These are phyloP conservation scores for Carex myosuroides DNA, from an alignment of 176 grass and related monocot species.

Conservation along the genomic window DNA sequence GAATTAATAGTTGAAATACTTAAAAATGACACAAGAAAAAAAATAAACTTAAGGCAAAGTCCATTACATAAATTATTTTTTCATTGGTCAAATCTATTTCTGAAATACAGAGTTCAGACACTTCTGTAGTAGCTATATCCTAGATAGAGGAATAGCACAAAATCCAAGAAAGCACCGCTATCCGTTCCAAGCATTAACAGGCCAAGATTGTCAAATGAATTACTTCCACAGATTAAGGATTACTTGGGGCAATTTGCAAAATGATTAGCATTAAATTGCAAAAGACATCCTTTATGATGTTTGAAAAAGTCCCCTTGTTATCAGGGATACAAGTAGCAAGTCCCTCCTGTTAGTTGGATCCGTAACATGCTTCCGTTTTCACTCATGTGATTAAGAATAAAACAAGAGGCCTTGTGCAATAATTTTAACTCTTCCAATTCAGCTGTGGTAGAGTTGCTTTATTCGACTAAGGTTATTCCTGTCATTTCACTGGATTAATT, in stretches of 20 bases:
- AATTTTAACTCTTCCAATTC: not conserved
- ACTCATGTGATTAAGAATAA: constrained; percentile 1
- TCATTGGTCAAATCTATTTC: not conserved
- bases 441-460: not conserved
- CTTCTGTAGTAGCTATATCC: constrained; percentile 3
- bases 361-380: not conserved
- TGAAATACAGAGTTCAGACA: not conserved
- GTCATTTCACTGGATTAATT: not conserved
- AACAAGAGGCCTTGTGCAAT: not conserved
- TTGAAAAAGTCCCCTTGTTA: not conserved
- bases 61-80: not conserved
- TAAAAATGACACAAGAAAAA: constrained; percentile 16
- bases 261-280: not conserved
- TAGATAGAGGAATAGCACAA: not conserved
- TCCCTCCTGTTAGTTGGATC: not conserved
- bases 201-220: not conserved
- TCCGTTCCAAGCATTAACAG: not conserved
- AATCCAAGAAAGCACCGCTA: not conserved
- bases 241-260: not conserved
- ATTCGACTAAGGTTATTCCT: not conserved
- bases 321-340: not conserved
- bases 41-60: not conserved
- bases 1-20: constrained; percentile 17
- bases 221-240: not conserved
- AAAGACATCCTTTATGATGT: not conserved